Conservation (phyloP, 2,329 filamentous ascomycete genomes). For the Delphinella strobiligena region DNA sequence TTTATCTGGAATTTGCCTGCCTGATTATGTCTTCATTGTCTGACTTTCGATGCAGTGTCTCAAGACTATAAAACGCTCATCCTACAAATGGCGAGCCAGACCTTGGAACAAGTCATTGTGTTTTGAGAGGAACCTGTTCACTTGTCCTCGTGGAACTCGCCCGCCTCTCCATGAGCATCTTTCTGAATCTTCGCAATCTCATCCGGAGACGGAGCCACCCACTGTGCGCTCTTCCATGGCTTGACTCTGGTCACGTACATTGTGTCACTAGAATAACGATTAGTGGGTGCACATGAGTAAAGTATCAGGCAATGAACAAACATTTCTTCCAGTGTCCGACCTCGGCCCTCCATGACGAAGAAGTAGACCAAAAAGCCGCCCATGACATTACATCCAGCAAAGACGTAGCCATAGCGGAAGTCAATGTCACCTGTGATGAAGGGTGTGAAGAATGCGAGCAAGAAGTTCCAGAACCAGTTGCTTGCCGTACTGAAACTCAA, state of each 20-base stretch:
- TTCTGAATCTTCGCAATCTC: background rate
- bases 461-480: slow-evolving; percentile 43
- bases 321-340: slow-evolving; percentile 64
- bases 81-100: too few species aligned
- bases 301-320: too few species aligned
- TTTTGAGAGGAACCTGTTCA: too few species aligned
- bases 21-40: too few species aligned
- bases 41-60: too few species aligned
- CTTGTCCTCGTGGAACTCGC: background rate
- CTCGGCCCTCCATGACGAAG: slow-evolving; percentile 64
- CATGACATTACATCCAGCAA: slow-evolving; percentile 57
- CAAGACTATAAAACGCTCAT: too few species aligned
- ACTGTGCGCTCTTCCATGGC: slow-evolving; percentile 50
- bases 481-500: slow-evolving; percentile 23
- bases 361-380: slow-evolving; percentile 60
- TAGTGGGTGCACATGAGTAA: too few species aligned
- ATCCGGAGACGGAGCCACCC: slow-evolving; percentile 23
- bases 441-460: slow-evolving; percentile 57
- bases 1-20: slow-evolving; percentile 3
- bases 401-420: slow-evolving; percentile 65
- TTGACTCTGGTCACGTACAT: slow-evolving; percentile 59
- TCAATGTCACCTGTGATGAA: slow-evolving; percentile 63
- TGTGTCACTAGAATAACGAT: too few species aligned
- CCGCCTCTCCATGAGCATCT: background rate
- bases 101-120: too few species aligned